Conservation (phyloP, 352 stramenopile genomes). For the Phytophthora crassamura region DNA sequence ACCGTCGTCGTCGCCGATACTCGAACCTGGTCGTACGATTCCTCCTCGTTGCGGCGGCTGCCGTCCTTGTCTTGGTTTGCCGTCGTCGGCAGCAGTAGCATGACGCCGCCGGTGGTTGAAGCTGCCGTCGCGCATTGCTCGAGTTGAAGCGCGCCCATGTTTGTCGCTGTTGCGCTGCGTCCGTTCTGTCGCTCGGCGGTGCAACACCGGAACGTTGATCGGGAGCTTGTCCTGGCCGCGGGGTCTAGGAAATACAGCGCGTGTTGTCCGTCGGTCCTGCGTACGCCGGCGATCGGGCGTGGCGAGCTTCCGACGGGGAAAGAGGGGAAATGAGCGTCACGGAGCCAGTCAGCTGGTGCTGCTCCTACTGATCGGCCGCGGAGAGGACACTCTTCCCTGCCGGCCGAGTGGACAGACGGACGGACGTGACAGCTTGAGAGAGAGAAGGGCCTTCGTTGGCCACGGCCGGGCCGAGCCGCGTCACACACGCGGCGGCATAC, state of each 20-base stretch:
- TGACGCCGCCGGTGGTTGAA: constrained; percentile 8
- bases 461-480: constrained; percentile 21
- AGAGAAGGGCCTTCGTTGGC: constrained; percentile 23
- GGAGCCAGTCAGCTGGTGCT: constrained; percentile 45
- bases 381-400: constrained; percentile 37
- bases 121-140: constrained; percentile 5
- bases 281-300: constrained; percentile 11
- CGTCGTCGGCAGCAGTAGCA: not conserved
- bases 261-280: not conserved
- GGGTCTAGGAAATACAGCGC: not conserved
- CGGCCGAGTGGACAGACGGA: constrained; percentile 28
- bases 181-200: constrained; percentile 24
- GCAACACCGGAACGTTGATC: constrained; percentile 19
- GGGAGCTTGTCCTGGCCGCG: constrained; percentile 4
- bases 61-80: not conserved
- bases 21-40: not conserved
- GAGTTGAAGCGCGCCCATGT: constrained; percentile 38
- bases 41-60: not conserved
- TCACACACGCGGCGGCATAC: constrained; percentile 33
- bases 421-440: constrained; percentile 30
- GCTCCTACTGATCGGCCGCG: constrained; percentile 38
- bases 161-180: constrained; percentile 17
- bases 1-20: not conserved
- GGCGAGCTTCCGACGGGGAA: constrained; percentile 35
- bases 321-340: constrained; percentile 49